A percentile compares a stretch with the other conserved stretches of the same genome.
These are phyloP conservation scores for Fraxinus dipetala DNA, from an alignment of 305 asterid genomes.

Conservation along the genomic window DNA sequence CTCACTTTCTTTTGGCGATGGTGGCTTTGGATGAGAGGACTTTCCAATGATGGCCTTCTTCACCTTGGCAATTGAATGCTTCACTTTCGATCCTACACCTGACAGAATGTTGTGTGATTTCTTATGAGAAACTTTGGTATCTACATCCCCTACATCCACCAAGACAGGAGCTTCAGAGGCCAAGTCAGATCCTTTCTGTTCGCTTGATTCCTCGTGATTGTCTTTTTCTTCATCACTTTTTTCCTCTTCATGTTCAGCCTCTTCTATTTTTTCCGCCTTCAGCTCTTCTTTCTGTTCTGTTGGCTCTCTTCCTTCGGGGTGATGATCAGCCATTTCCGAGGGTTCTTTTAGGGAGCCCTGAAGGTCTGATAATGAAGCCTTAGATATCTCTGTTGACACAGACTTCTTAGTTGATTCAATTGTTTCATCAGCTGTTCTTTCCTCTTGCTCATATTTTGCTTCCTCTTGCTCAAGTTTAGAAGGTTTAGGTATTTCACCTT, in stretches of 20 bases:
- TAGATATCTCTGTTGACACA: conserved; percentile 27
- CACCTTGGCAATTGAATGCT: conserved; percentile 88
- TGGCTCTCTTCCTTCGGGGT: conserved; percentile 27
- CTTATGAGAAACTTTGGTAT: conserved; percentile 53
- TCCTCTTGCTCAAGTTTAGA: conserved; percentile 25
- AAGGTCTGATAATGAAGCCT: conserved; percentile 33
- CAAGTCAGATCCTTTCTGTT: conserved; percentile 31
- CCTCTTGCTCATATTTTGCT: conserved; percentile 25
- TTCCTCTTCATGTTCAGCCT: conserved; percentile 29
- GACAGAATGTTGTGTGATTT: conserved; percentile 77
- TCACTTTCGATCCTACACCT: conserved; percentile 87
- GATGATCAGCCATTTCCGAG: conserved; percentile 25
- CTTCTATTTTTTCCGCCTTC: conserved; percentile 30
- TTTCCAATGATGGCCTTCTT: conserved; percentile 83
- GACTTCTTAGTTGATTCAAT: conserved; percentile 20
- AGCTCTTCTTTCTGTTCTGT: conserved; percentile 27
- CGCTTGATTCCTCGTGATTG: conserved; percentile 41
- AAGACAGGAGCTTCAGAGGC: conserved; percentile 57
- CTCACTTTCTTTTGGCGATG: conserved; percentile 47
- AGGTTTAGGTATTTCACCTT: conserved; percentile 24
- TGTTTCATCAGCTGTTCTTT: conserved; percentile 21
- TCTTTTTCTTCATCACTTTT: conserved; percentile 44
- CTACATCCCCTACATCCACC: conserved; percentile 55
- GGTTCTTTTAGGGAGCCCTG: conserved; percentile 30
- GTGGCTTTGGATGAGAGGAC: conserved; percentile 58